These are phyloP conservation scores for Colletotrichum caudatum DNA, from an alignment of 2,329 filamentous ascomycete genomes.

Conservation along the genomic window DNA sequence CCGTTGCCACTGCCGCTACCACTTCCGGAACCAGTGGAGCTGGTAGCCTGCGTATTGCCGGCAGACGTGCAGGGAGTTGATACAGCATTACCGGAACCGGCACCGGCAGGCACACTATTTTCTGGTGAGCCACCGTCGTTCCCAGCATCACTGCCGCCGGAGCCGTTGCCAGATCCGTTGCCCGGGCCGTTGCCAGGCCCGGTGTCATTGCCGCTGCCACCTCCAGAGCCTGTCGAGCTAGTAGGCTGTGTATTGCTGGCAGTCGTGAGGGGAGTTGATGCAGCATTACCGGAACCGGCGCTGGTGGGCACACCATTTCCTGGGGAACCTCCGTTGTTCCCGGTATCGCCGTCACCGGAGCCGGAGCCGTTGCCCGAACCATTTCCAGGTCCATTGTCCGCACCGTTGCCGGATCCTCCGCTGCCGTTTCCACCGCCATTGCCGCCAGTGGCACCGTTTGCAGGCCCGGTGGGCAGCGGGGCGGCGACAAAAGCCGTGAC, in stretches of 20 bases:
- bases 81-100: neutral
- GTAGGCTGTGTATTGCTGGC: slow-evolving; percentile 4
- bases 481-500: slow-evolving; percentile 26
- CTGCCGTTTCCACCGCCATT: slow-evolving; percentile 3
- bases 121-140: neutral
- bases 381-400: neutral
- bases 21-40: neutral
- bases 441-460: neutral
- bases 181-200: neutral
- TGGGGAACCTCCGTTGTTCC: neutral
- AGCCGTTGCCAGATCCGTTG: neutral
- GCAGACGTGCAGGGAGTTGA: slow-evolving; percentile 3
- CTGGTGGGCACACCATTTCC: neutral
- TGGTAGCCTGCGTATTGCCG: neutral
- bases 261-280: neutral
- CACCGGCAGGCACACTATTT: neutral
- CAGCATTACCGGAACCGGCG: neutral
- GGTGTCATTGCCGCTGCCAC: neutral
- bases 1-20: neutral
- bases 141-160: neutral
- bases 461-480: slow-evolving; percentile 9
- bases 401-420: neutral
- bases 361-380: neutral
- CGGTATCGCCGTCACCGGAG: neutral
- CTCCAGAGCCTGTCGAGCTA: neutral